Percentiles rank a stretch among this genome's conserved stretches.
These are phyloP conservation scores for Chlorella sorokiniana DNA, from an alignment of 139 green algal species.

Conservation along the genomic window DNA sequence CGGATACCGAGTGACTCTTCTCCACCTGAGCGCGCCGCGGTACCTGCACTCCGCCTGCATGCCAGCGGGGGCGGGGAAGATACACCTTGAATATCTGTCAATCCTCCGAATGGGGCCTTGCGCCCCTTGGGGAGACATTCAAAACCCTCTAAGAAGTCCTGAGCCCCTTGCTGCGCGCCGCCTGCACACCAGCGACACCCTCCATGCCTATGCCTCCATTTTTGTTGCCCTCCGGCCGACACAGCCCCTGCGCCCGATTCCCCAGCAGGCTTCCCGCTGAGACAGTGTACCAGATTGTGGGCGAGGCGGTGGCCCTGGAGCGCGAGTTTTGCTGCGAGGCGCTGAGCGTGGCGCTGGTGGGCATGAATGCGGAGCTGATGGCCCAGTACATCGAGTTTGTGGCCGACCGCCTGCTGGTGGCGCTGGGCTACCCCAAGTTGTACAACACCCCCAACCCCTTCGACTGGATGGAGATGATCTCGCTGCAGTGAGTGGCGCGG, in stretches of 20 bases:
- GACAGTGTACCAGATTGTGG: constrained; percentile 60
- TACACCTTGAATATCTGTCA: constrained; percentile 23
- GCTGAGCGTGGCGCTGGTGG: constrained; percentile 65
- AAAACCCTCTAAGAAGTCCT: constrained; percentile 27
- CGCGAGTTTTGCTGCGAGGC: constrained; percentile 72
- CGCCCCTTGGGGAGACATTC: constrained; percentile 21
- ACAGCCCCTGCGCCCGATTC: background rate
- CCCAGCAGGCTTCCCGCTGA: constrained; percentile 1
- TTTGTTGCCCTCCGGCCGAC: background rate
- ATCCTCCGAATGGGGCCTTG: constrained; percentile 32
- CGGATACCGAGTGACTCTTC: constrained; percentile 42
- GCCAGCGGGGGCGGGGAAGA: constrained; percentile 8
- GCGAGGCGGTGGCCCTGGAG: constrained; percentile 72
- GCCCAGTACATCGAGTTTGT: constrained; percentile 79
- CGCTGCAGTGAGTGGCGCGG: constrained; percentile 57
- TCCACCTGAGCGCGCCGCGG: constrained; percentile 36
- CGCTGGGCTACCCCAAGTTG: constrained; percentile 60
- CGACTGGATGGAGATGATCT: constrained; percentile 92
- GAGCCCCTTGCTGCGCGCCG: background rate
- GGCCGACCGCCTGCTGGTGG: constrained; percentile 73
- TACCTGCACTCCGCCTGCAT: background rate
- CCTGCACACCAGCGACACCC: background rate
- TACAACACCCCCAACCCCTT: constrained; percentile 82
- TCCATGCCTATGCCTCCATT: background rate
- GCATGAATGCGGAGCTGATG: constrained; percentile 81